phyloP scores from a whole-genome alignment of 352 stramenopile species.

The Blastocystis sp. region DNA sequence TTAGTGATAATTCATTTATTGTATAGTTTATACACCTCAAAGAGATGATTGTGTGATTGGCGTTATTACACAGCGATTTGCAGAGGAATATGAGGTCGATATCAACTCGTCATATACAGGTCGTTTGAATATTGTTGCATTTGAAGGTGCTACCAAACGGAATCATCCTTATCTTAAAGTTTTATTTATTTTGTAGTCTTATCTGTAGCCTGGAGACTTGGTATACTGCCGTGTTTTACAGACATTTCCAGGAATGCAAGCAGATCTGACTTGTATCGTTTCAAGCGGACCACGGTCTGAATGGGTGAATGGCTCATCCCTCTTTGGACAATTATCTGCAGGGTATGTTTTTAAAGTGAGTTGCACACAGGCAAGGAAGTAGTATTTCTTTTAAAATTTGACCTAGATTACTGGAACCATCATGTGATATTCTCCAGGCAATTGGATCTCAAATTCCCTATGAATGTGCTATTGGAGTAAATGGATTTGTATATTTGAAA shows the following conservation, averaged over 20 bases:
- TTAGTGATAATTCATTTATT: background rate
- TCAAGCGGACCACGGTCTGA: constrained; percentile 33
- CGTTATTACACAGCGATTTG: constrained; percentile 42
- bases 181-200: background rate
- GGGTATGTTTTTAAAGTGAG: constrained; percentile 56
- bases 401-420: constrained; percentile 12
- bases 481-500: constrained; percentile 34
- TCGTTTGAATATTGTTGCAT: constrained; percentile 29
- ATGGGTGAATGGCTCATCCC: constrained; percentile 41
- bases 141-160: constrained; percentile 63
- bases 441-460: constrained; percentile 64
- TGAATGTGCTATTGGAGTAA: constrained; percentile 64
- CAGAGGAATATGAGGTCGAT: constrained; percentile 60
- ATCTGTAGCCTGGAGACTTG: constrained; percentile 21
- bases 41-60: constrained; percentile 63
- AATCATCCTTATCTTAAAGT: constrained; percentile 63
- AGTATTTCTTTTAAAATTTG: background rate
- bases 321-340: constrained; percentile 63
- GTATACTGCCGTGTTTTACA: constrained; percentile 59
- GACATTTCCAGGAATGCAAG: constrained; percentile 60
- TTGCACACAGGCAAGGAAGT: constrained; percentile 14
- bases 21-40: constrained; percentile 51
- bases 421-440: constrained; percentile 9
- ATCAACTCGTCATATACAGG: constrained; percentile 47
- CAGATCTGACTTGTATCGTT: constrained; percentile 54